phyloP scores from a whole-genome alignment of 768 basidiomycete species.

The Hericium erinaceus region DNA sequence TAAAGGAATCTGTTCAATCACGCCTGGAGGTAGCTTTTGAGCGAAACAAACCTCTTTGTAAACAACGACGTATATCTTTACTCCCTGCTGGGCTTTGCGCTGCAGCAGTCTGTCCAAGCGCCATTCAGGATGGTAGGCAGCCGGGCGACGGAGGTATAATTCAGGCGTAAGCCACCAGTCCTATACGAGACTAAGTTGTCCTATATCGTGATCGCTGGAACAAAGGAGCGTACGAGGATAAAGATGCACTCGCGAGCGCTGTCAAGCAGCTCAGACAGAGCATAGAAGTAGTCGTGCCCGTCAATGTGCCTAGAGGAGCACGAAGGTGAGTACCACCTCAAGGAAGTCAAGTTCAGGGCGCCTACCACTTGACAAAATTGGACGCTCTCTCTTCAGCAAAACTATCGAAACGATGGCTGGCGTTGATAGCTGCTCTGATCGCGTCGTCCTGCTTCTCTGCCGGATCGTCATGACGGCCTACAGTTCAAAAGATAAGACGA shows the following conservation, averaged over 20 bases:
- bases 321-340: neutral
- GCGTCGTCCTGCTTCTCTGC: slow-evolving; percentile 65
- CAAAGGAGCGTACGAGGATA: slow-evolving; percentile 49
- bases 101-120: slow-evolving; percentile 78
- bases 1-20: slow-evolving; percentile 16
- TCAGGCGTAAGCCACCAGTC: slow-evolving; percentile 97
- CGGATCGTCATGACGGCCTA: slow-evolving; percentile 65
- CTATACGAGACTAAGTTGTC: slow-evolving; percentile 22
- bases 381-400: slow-evolving; percentile 67
- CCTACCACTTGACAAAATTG: slow-evolving; percentile 78
- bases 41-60: slow-evolving; percentile 76
- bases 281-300: slow-evolving; percentile 97
- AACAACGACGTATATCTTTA: slow-evolving; percentile 83
- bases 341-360: neutral
- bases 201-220: neutral
- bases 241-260: slow-evolving; percentile 77
- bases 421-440: slow-evolving; percentile 65
- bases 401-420: slow-evolving; percentile 72
- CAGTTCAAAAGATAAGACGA: neutral
- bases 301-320: slow-evolving; percentile 62
- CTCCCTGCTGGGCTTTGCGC: slow-evolving; percentile 87
- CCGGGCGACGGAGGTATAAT: slow-evolving; percentile 87
- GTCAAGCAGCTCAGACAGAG: slow-evolving; percentile 83
- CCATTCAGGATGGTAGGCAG: slow-evolving; percentile 79
- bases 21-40: neutral